Evolutionary conservation across 1,284 basidiomycete species (phyloP).

Genomic region (Exobasidium rhododendri): DNA sequence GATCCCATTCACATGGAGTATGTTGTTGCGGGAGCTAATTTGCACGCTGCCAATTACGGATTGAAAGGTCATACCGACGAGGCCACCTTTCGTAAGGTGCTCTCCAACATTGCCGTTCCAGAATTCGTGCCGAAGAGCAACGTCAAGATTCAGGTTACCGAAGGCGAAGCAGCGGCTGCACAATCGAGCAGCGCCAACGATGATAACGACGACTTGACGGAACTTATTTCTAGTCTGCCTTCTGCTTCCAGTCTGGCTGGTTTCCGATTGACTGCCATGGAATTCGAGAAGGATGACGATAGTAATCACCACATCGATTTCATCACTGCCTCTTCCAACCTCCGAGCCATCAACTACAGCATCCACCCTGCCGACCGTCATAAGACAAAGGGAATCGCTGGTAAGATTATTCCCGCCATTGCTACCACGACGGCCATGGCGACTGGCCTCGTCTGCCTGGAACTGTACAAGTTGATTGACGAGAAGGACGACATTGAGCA

Average conservation of each 20-base stretch:
- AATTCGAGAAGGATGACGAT: conserved; percentile 99
- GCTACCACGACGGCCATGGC: conserved; percentile 96
- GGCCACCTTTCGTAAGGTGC: conserved; percentile 75
- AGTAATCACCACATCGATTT: conserved; percentile 98
- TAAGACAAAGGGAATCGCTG: conserved; percentile 96
- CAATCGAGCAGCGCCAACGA: conserved; percentile 66
- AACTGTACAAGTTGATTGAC: conserved; percentile 93
- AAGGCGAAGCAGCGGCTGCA: conserved; percentile 69
- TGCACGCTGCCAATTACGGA: conserved; percentile 98
- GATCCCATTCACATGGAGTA: conserved; percentile 86
- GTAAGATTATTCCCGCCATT: conserved; percentile 99
- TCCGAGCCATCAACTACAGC: conserved; percentile 92
- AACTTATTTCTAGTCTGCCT: conserved; percentile 46
- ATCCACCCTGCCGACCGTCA: conserved; percentile 86
- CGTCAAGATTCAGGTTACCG: conserved; percentile 90
- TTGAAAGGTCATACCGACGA: conserved; percentile 83
- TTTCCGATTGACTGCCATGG: conserved; percentile 88
- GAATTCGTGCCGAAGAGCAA: conserved; percentile 88
- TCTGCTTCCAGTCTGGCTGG: conserved; percentile 70
- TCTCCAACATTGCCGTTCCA: conserved; percentile 82
- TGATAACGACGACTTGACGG: conserved; percentile 59
- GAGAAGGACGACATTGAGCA: conserved; percentile 86
- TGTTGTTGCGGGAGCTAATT: conserved; percentile 88
- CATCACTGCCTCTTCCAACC: conserved; percentile 95
- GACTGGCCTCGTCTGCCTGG: conserved; percentile 85